phyloP scores from a whole-genome alignment of 2,329 filamentous ascomycete species.

The Endocalyx cinctus region DNA sequence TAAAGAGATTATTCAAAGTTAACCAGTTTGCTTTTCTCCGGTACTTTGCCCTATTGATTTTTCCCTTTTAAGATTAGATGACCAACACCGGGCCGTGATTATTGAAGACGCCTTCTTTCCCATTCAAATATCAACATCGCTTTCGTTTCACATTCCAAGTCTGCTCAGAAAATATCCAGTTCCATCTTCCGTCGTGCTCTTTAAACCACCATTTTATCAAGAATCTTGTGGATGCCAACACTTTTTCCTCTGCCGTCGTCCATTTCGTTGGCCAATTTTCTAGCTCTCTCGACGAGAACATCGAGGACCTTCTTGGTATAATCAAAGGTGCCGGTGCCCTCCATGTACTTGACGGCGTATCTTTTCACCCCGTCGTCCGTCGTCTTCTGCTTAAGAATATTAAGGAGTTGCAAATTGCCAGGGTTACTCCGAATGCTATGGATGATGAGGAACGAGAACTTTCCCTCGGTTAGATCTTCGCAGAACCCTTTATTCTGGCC shows the following conservation, averaged over 20 bases:
- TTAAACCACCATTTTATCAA: constrained; percentile 57
- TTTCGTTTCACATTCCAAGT: too few species aligned
- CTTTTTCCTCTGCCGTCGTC: constrained; percentile 56
- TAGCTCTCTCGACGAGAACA: constrained; percentile 60
- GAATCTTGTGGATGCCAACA: constrained; percentile 57
- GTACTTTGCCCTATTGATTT: too few species aligned
- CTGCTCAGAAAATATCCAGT: too few species aligned
- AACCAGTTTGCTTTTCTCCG: too few species aligned
- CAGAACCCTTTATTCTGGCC: constrained; percentile 87
- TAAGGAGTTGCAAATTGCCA: constrained; percentile 73
- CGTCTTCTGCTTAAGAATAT: constrained; percentile 88
- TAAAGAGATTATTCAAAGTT: too few species aligned
- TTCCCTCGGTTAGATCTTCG: constrained; percentile 93
- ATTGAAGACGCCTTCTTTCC: too few species aligned
- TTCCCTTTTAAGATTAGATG: too few species aligned
- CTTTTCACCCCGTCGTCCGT: constrained; percentile 81
- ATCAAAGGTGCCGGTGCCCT: constrained; percentile 80
- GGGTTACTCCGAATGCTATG: constrained; percentile 81
- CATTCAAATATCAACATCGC: too few species aligned
- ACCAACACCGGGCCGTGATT: too few species aligned
- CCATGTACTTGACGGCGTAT: constrained; percentile 90
- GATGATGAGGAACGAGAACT: constrained; percentile 94
- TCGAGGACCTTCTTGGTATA: constrained; percentile 69
- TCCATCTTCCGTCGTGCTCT: too few species aligned
- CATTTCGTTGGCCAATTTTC: constrained; percentile 58